Percentiles rank a stretch among this genome's conserved stretches.
phyloP scores from a whole-genome alignment of 345 rosid genomes.

The Draba incana region DNA sequence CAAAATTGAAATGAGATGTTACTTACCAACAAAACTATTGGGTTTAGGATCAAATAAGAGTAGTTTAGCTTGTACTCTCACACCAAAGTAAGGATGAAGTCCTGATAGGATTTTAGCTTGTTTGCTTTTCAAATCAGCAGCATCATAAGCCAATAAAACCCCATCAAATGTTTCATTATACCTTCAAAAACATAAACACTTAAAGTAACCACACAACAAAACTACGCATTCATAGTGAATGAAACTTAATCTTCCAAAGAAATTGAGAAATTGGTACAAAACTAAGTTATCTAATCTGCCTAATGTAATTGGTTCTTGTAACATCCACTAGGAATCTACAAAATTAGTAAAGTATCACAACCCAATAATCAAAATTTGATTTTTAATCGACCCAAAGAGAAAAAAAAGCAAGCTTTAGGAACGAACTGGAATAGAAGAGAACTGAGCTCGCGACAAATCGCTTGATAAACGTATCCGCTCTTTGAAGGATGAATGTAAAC shows the following conservation, averaged over 20 bases:
- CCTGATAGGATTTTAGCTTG: conserved; percentile 64
- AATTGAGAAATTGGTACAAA: too few relatives aligned
- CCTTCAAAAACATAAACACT: conserved; percentile 39
- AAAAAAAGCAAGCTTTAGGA: conserved; percentile 13
- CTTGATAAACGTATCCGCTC: conserved; percentile 53
- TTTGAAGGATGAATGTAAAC: conserved; percentile 70
- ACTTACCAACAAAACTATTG: conserved; percentile 65
- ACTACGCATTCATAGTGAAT: background rate
- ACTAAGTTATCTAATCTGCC: too few relatives aligned
- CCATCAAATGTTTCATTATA: conserved; percentile 70
- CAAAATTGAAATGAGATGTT: conserved; percentile 10
- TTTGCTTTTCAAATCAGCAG: conserved; percentile 51
- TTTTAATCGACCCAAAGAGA: background rate
- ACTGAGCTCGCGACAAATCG: conserved; percentile 83
- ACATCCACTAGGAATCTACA: background rate
- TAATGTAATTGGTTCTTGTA: background rate
- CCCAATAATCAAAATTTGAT: background rate
- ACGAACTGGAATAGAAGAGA: conserved; percentile 83
- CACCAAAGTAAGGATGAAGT: conserved; percentile 68
- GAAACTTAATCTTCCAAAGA: too few relatives aligned
- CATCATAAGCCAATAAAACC: conserved; percentile 72
- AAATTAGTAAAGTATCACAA: background rate
- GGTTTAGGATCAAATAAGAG: conserved; percentile 79
- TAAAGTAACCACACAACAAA: too few relatives aligned
- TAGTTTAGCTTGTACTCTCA: conserved; percentile 57